A percentile compares a stretch with the other conserved stretches of the same genome.
Conservation (phyloP, 2,329 filamentous ascomycete genomes). For the Talaromyces sp. region DNA sequence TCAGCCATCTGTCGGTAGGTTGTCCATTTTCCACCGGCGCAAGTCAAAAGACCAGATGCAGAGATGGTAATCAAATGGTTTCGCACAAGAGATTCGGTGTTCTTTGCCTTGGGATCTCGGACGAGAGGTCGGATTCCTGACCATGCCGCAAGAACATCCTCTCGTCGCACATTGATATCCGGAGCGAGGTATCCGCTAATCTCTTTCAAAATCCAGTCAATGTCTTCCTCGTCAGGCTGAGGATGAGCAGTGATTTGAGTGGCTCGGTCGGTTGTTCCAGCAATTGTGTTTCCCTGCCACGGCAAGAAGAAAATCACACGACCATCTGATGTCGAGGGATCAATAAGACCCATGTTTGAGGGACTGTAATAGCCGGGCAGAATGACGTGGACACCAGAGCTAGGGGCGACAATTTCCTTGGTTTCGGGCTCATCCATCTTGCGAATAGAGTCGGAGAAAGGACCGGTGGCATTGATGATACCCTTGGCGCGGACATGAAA, state of each 20-base stretch:
- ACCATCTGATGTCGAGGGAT: slow-evolving; percentile 81
- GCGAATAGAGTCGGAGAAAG: slow-evolving; percentile 80
- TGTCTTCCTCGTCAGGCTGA: slow-evolving; percentile 76
- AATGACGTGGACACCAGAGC: slow-evolving; percentile 81
- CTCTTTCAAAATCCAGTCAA: slow-evolving; percentile 83
- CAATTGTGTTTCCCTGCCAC: slow-evolving; percentile 91
- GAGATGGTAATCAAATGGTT: slow-evolving; percentile 82
- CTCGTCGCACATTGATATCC: slow-evolving; percentile 79
- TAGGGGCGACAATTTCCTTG: slow-evolving; percentile 78
- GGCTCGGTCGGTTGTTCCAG: slow-evolving; percentile 80
- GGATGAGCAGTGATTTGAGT: slow-evolving; percentile 71
- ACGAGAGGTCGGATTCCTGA: slow-evolving; percentile 83
- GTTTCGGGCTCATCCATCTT: slow-evolving; percentile 75
- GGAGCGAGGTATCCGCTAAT: slow-evolving; percentile 78
- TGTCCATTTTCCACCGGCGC: slow-evolving; percentile 88
- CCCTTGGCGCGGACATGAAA: slow-evolving; percentile 75
- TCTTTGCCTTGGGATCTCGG: slow-evolving; percentile 79
- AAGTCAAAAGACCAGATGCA: slow-evolving; percentile 76
- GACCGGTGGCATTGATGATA: slow-evolving; percentile 84
- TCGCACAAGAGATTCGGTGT: slow-evolving; percentile 82
- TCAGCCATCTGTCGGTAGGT: slow-evolving; percentile 93
- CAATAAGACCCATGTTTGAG: slow-evolving; percentile 81
- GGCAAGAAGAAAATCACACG: slow-evolving; percentile 91
- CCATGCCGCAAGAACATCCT: slow-evolving; percentile 88
- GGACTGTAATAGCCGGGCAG: slow-evolving; percentile 85